A percentile compares a stretch with the other conserved stretches of the same genome.
Evolutionary conservation across 768 basidiomycete genomes (phyloP).

Genomic region (Mycena maculata): DNA sequence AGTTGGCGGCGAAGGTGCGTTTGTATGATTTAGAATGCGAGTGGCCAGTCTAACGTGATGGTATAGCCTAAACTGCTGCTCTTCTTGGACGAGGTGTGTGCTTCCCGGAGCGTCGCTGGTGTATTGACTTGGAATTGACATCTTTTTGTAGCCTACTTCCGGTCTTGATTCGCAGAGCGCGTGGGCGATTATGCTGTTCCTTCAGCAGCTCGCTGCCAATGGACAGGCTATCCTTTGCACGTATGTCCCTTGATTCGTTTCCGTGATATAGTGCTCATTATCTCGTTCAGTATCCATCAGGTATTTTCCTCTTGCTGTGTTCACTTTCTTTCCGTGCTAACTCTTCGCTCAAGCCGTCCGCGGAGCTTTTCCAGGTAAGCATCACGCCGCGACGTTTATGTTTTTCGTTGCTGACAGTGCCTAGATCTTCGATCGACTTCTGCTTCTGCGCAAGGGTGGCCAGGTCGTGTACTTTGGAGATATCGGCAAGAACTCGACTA

Average conservation of each 20-base stretch:
- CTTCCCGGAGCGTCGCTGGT: too few species aligned
- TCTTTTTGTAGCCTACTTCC: conserved; percentile 75
- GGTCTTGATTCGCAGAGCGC: conserved; percentile 90
- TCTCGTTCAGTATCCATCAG: conserved; percentile 55
- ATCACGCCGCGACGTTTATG: background rate
- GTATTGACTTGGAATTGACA: background rate
- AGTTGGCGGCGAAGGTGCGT: conserved; percentile 46
- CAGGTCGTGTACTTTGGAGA: conserved; percentile 81
- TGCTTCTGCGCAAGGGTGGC: conserved; percentile 84
- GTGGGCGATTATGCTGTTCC: conserved; percentile 83
- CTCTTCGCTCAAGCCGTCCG: conserved; percentile 74
- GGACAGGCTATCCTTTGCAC: conserved; percentile 95
- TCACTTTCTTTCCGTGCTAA: background rate
- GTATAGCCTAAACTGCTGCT: conserved; percentile 25
- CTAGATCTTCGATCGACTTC: conserved; percentile 79
- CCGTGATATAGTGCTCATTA: background rate
- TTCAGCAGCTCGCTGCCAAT: conserved; percentile 78
- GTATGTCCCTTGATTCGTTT: conserved; percentile 49
- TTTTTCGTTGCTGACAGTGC: background rate
- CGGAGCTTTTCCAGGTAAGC: conserved; percentile 79
- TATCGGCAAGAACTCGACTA: conserved; percentile 68
- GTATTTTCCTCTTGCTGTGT: conserved; percentile 26
- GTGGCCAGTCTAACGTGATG: background rate
- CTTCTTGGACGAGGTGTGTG: conserved; percentile 35
- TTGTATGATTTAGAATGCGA: background rate